These are phyloP conservation scores for Termitomyces sp. DNA, from an alignment of 768 basidiomycete genomes.

Conservation along the genomic window DNA sequence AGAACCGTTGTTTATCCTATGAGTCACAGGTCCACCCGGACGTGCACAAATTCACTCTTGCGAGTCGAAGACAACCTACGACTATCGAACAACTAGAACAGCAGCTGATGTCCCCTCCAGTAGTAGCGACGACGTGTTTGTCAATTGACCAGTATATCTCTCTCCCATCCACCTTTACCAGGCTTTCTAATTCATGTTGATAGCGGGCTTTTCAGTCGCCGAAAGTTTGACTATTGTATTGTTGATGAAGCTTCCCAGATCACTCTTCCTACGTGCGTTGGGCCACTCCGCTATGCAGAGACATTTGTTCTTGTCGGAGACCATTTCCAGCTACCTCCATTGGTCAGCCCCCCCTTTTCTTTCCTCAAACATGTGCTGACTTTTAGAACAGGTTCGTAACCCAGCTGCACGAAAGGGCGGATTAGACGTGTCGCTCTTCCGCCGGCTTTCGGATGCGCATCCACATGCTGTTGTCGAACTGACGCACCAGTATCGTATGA, in stretches of 20 bases:
- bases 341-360: slow-evolving; percentile 43
- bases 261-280: slow-evolving; percentile 91
- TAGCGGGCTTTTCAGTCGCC: slow-evolving; percentile 79
- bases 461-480: slow-evolving; percentile 84
- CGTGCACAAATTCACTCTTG: slow-evolving; percentile 66
- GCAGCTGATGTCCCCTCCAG: slow-evolving; percentile 81
- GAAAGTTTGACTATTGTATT: slow-evolving; percentile 94
- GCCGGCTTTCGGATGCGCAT: slow-evolving; percentile 82
- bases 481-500: slow-evolving; percentile 93
- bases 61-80: slow-evolving; percentile 45
- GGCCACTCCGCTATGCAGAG: slow-evolving; percentile 86
- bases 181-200: background rate
- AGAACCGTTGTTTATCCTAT: background rate
- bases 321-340: slow-evolving; percentile 93
- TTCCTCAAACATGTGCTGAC: background rate
- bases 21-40: slow-evolving; percentile 72
- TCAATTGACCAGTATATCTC: slow-evolving; percentile 83
- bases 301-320: slow-evolving; percentile 95
- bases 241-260: slow-evolving; percentile 98
- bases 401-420: slow-evolving; percentile 76
- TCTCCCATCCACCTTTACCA: slow-evolving; percentile 5
- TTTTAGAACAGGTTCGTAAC: slow-evolving; percentile 64
- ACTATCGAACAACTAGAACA: slow-evolving; percentile 81
- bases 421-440: slow-evolving; percentile 86
- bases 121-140: slow-evolving; percentile 94